Evolutionary conservation across 2,329 filamentous ascomycete species (phyloP).

Genomic region (Aspergillus luchuensis): DNA sequence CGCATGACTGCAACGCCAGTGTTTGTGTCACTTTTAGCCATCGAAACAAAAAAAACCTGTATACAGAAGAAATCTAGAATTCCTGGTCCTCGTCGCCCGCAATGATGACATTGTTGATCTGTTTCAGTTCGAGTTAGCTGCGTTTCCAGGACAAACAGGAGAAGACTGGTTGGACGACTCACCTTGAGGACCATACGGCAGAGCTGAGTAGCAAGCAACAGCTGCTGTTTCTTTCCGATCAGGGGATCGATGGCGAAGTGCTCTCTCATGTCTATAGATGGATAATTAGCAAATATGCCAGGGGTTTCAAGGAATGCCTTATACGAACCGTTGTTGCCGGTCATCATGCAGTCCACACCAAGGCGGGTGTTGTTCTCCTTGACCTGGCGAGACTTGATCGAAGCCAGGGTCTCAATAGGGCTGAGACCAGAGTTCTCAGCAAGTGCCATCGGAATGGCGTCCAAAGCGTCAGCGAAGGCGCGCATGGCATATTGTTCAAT

Average conservation of each 20-base stretch:
- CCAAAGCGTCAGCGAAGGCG: conserved; percentile 92
- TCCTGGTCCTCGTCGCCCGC: conserved; percentile 84
- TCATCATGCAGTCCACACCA: conserved; percentile 97
- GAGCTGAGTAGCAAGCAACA: conserved; percentile 92
- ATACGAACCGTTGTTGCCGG: conserved; percentile 74
- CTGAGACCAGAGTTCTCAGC: conserved; percentile 96
- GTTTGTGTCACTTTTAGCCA: conserved; percentile 21
- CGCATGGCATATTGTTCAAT: conserved; percentile 99
- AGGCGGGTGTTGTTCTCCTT: conserved; percentile 78
- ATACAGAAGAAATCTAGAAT: conserved; percentile 60
- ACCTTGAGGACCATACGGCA: conserved; percentile 98
- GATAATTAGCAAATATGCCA: background rate
- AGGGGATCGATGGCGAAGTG: conserved; percentile 98
- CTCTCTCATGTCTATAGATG: conserved; percentile 80
- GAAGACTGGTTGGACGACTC: conserved; percentile 20
- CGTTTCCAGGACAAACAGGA: background rate
- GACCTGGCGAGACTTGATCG: conserved; percentile 94
- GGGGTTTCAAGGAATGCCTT: background rate
- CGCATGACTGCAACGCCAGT: conserved; percentile 15
- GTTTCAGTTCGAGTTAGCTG: conserved; percentile 19
- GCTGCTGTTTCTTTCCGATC: conserved; percentile 96
- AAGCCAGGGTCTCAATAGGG: conserved; percentile 91
- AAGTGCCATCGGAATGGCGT: conserved; percentile 90
- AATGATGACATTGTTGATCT: conserved; percentile 91
- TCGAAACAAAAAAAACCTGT: conserved; percentile 18